Evolutionary conservation across 352 stramenopile species (phyloP).

Genomic region (Phytopythium sindhum): DNA sequence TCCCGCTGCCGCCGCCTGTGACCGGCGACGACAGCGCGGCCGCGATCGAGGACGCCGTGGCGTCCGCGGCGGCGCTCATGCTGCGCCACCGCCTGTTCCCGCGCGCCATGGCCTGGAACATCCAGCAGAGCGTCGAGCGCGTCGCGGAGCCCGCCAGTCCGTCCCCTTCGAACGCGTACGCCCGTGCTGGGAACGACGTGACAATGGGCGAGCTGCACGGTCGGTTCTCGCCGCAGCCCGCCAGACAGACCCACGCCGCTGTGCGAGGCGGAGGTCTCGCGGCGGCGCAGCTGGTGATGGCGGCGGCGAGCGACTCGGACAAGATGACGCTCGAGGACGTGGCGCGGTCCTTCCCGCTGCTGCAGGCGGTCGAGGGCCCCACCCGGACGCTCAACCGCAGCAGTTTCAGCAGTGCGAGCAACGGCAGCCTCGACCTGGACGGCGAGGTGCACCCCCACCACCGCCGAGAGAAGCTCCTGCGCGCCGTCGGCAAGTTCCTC

Average conservation of each 20-base stretch:
- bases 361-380: constrained; percentile 18
- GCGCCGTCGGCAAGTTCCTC: constrained; percentile 52
- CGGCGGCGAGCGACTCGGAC: constrained; percentile 7
- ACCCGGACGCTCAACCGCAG: background rate
- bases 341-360: constrained; percentile 34
- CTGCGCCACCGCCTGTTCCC: constrained; percentile 62
- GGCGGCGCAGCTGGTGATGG: background rate
- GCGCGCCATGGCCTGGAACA: constrained; percentile 57
- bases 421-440: background rate
- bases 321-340: constrained; percentile 18
- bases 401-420: constrained; percentile 6
- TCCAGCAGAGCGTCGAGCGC: constrained; percentile 24
- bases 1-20: background rate
- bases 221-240: background rate
- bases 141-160: constrained; percentile 1
- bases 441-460: background rate
- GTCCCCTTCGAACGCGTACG: background rate
- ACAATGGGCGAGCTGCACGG: background rate
- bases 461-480: constrained; percentile 39
- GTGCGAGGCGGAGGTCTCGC: background rate
- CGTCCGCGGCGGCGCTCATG: constrained; percentile 20
- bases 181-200: background rate
- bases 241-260: background rate
- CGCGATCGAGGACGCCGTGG: constrained; percentile 17
- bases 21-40: constrained; percentile 3